Base-by-base conservation (phyloP, 2,329 filamentous ascomycete species). In the Colletotrichum sp. region DNA sequence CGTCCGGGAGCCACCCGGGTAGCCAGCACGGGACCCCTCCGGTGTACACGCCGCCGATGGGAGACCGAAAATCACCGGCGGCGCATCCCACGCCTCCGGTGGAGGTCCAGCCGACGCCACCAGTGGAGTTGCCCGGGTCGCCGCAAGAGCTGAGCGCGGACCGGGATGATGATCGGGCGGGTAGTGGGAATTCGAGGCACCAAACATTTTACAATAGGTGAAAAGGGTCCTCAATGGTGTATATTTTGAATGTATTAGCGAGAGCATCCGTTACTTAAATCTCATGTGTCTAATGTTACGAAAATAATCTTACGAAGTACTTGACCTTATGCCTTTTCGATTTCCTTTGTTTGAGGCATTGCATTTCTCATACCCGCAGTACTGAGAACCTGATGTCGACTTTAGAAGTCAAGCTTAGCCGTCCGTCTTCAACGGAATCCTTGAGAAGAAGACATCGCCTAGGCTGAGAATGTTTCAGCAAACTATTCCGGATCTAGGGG, bases 71-170 rank as follows among this genome's bases (percentile, higher is more conserved):
- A 52, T 63, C 69, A 13, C 66, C 34, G 9, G 15, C 26, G 18
- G 30, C 63, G n/a, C 60, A 71, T 6, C 57, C 36, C 18, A 52
- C 57, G 26, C 43, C 69, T 21, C 48, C 60, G 18, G 26, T 36
- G 15, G 58, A 32, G 24, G 67, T 66, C 18, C 71, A 55, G 21
- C 61, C 63, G 55, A 52, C 64, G 38, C 24, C 69, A 43, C 52
- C 38, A 13, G 69, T 36, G 38, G 63, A 70, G 74, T 38, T 70
- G 30, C 67, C 57, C 3, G 30, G 32, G 36, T 36, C 61, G 18
- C 76, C 76, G 57, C 71, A 77, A 30, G 76, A 78, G 74, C 30
- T 77, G 43, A 71, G 69, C 38, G 66, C 57, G 21, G 74, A 78
- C 10, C 28, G 16, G 13, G n/a, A 28, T 8, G 74, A 74, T 32